A percentile compares a stretch with the other conserved stretches of the same genome.
phyloP scores from a whole-genome alignment of 2,329 filamentous ascomycete species.

The Corniculantispora saksenae region DNA sequence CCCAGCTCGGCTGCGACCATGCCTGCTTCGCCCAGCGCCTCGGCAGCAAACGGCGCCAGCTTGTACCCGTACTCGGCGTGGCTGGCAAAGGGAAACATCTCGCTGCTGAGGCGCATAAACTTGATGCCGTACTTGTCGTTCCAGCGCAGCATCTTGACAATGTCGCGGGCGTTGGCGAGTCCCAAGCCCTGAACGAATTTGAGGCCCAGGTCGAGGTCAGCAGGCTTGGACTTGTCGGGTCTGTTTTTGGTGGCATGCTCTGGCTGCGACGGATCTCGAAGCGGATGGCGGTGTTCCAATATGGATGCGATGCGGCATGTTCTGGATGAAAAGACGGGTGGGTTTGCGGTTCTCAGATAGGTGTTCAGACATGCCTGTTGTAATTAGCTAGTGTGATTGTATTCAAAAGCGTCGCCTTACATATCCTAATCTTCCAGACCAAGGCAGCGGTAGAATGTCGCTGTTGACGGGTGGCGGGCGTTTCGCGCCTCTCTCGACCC shows the following conservation, averaged over 20 bases:
- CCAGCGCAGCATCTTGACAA: constrained; percentile 85
- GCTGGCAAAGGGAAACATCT: constrained; percentile 96
- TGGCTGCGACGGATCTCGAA: constrained; percentile 72
- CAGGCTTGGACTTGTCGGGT: constrained; percentile 71
- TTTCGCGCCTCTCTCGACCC: constrained; percentile 38
- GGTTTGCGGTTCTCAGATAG: constrained; percentile 78
- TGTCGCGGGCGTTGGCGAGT: constrained; percentile 78
- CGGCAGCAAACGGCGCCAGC: constrained; percentile 75
- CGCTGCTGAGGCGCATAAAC: constrained; percentile 88
- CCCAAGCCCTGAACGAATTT: constrained; percentile 76
- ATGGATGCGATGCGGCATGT: constrained; percentile 92
- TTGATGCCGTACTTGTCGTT: constrained; percentile 90
- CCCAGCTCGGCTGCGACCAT: constrained; percentile 74
- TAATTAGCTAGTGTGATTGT: constrained; percentile 14
- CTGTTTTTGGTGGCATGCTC: constrained; percentile 84
- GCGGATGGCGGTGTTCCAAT: constrained; percentile 80
- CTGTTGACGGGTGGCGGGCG: constrained; percentile 68
- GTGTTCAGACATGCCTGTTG: constrained; percentile 82
- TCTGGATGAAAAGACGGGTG: constrained; percentile 84
- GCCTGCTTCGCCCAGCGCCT: constrained; percentile 74
- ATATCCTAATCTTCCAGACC: constrained; percentile 88
- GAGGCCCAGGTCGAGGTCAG: constrained; percentile 66
- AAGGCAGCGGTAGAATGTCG: constrained; percentile 79
- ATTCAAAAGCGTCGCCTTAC: constrained; percentile 49
- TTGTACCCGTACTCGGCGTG: constrained; percentile 86